A percentile compares a stretch with the other conserved stretches of the same genome.
Evolutionary conservation across 176 grass and related monocot species (phyloP).

Genomic region (Oryza brachyantha): DNA sequence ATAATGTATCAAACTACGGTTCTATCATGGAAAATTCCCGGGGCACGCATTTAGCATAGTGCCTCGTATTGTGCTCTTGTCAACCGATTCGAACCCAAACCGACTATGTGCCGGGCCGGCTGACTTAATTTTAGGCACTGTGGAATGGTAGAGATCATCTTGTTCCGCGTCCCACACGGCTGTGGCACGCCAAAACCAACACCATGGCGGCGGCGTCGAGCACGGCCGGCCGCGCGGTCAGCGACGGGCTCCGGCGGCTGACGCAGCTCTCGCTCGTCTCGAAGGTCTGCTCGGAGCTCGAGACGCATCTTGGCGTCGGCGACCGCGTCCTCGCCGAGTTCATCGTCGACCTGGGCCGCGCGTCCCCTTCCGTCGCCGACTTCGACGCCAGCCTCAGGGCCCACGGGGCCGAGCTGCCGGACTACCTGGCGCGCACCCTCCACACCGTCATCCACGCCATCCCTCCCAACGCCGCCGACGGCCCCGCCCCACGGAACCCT

Average conservation of each 20-base stretch:
- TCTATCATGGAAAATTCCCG: no score
- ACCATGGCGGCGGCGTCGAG: conserved; percentile 26
- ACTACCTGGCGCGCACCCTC: conserved; percentile 74
- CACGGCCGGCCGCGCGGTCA: conserved; percentile 29
- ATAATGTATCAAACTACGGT: no score
- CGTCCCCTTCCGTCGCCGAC: conserved; percentile 41
- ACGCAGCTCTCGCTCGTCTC: conserved; percentile 73
- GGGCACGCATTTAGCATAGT: no score
- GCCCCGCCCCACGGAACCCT: not conserved
- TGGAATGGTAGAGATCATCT: no score
- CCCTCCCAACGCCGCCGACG: conserved; percentile 45
- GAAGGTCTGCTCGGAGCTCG: conserved; percentile 72
- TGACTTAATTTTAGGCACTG: not conserved
- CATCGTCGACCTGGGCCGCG: conserved; percentile 64
- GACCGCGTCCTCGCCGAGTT: conserved; percentile 83
- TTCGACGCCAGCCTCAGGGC: conserved; percentile 65
- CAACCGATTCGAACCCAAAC: no score
- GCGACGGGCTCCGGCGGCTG: conserved; percentile 56
- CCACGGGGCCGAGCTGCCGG: conserved; percentile 62
- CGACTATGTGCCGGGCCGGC: no score
- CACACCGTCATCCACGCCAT: conserved; percentile 86
- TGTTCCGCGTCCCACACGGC: not conserved
- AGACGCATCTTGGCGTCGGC: conserved; percentile 65
- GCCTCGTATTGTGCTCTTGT: no score
- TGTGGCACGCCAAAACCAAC: not conserved